Conservation (phyloP, 176 grass and related monocot genomes). For the Bromus sterilis region DNA sequence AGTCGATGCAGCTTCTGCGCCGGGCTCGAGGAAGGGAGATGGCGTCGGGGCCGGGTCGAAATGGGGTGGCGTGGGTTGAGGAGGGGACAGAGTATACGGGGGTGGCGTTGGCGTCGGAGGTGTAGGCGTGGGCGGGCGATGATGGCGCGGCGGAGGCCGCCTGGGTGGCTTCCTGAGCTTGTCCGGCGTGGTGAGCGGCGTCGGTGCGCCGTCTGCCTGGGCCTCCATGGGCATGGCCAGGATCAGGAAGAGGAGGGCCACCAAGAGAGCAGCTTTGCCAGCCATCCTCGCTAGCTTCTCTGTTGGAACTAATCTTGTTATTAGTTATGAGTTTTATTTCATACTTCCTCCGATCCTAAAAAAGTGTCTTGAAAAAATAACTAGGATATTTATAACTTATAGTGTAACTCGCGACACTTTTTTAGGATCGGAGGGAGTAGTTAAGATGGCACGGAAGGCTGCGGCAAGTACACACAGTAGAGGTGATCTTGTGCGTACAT, state of each 20-base stretch:
- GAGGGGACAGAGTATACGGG: neutral
- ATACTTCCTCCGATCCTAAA: too few species aligned
- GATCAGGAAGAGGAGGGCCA: slow-evolving; percentile 45
- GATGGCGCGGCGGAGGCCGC: neutral
- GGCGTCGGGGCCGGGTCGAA: too few species aligned
- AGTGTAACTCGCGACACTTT: too few species aligned
- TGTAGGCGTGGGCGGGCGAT: neutral
- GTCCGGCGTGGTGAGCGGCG: neutral
- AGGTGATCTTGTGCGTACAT: too few species aligned
- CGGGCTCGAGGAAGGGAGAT: neutral
- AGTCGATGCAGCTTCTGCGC: neutral
- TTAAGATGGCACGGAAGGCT: too few species aligned
- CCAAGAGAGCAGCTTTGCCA: slow-evolving; percentile 27
- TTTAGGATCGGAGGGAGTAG: too few species aligned
- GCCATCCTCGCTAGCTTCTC: slow-evolving; percentile 10
- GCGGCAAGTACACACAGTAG: too few species aligned
- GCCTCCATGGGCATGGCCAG: slow-evolving; percentile 36
- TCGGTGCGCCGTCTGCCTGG: slow-evolving; percentile 4
- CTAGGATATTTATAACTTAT: too few species aligned
- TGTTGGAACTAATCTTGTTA: too few species aligned
- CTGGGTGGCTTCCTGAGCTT: slow-evolving; percentile 19
- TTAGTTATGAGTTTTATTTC: too few species aligned
- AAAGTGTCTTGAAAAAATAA: too few species aligned
- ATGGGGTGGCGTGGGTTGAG: neutral
- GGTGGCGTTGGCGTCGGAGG: neutral